Percentiles rank a stretch among this genome's conserved stretches.
Evolutionary conservation across 1,284 basidiomycete species (phyloP).

Genomic region (Pisolithus thermaeus): DNA sequence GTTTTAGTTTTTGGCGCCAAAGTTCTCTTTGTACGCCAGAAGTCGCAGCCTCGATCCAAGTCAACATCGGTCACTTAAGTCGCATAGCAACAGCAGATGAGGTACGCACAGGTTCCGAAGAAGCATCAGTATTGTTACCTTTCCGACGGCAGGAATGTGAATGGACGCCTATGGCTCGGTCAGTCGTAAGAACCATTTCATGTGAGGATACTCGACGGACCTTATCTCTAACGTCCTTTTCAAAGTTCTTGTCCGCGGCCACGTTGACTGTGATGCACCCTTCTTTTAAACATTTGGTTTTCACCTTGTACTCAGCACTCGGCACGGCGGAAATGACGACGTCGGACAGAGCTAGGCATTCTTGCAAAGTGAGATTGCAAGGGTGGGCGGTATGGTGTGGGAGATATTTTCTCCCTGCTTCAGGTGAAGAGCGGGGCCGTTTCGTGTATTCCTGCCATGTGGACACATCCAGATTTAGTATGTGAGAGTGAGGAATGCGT

Average conservation of each 20-base stretch:
- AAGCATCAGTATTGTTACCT: constrained; percentile 96
- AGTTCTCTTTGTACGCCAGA: constrained; percentile 56
- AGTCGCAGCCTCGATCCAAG: constrained; percentile 54
- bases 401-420: constrained; percentile 54
- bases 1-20: constrained; percentile 12
- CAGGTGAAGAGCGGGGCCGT: constrained; percentile 51
- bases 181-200: not conserved
- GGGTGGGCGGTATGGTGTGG: constrained; percentile 82
- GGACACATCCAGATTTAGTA: constrained; percentile 3
- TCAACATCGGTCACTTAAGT: constrained; percentile 1
- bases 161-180: constrained; percentile 64
- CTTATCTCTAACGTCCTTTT: constrained; percentile 87
- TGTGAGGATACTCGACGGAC: constrained; percentile 36
- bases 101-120: constrained; percentile 80
- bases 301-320: constrained; percentile 81
- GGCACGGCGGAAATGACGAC: constrained; percentile 92
- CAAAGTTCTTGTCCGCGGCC: constrained; percentile 95
- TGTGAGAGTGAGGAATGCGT: not conserved
- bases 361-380: constrained; percentile 59
- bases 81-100: constrained; percentile 3
- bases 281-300: constrained; percentile 85
- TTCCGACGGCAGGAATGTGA: constrained; percentile 91
- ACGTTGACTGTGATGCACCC: constrained; percentile 94
- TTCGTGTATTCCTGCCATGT: constrained; percentile 75
- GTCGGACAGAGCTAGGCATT: constrained; percentile 78